These are phyloP conservation scores for Cardamine chenopodiifolia DNA, from an alignment of 345 rosid genomes.

Conservation along the genomic window DNA sequence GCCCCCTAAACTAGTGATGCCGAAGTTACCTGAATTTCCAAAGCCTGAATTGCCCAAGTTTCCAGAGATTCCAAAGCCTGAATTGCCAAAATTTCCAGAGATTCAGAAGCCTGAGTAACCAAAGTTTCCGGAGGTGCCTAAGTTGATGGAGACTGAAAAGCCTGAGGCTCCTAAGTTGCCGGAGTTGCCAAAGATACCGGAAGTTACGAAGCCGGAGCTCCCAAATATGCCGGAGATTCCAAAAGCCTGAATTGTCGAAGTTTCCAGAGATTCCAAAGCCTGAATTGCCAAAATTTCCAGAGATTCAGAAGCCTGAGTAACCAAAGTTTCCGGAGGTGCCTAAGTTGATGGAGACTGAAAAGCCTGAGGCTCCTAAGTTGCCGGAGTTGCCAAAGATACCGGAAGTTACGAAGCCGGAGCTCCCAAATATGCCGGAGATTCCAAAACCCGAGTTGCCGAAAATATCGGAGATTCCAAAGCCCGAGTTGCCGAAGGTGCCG, in stretches of 20 bases:
- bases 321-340: slow-evolving; percentile 31
- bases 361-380: slow-evolving; percentile 28
- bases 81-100: slow-evolving; percentile 26
- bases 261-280: slow-evolving; percentile 25
- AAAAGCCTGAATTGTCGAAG: slow-evolving; percentile 38
- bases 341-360: slow-evolving; percentile 15
- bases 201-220: slow-evolving; percentile 9
- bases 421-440: slow-evolving; percentile 30
- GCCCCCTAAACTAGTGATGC: slow-evolving; percentile 35
- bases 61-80: slow-evolving; percentile 24
- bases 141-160: slow-evolving; percentile 17
- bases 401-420: slow-evolving; percentile 15
- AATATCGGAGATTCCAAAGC: not conserved
- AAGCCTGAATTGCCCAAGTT: slow-evolving; percentile 36
- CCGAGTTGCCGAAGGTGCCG: not conserved
- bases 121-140: slow-evolving; percentile 16
- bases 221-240: slow-evolving; percentile 28
- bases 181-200: slow-evolving; percentile 7
- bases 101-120: slow-evolving; percentile 25
- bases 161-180: slow-evolving; percentile 29
- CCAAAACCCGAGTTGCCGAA: slow-evolving; percentile 11
- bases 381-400: slow-evolving; percentile 10
- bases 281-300: slow-evolving; percentile 15
- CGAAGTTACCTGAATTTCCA: not conserved
- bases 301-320: slow-evolving; percentile 16